phyloP scores from a whole-genome alignment of 2,329 filamentous ascomycete genomes.

The Penicillium sumatraense region DNA sequence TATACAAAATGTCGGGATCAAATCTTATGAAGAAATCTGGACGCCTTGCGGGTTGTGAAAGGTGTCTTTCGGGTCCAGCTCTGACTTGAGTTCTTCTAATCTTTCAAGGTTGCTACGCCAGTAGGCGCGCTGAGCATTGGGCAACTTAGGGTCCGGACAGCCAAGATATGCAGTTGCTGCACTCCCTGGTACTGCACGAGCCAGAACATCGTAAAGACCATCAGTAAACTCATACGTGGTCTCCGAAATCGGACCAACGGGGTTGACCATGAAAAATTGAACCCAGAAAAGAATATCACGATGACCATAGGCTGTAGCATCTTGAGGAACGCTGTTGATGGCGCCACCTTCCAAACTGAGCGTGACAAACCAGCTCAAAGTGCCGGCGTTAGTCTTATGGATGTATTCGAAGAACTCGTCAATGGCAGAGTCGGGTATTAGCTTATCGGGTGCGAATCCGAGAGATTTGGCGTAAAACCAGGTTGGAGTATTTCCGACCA shows the following conservation, averaged over 20 bases:
- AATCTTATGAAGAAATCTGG: too few species aligned
- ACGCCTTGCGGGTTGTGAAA: constrained; percentile 64
- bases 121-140: constrained; percentile 54
- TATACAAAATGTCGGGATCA: too few species aligned
- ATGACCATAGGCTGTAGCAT: constrained; percentile 65
- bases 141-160: constrained; percentile 61
- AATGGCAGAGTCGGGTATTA: constrained; percentile 53
- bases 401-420: constrained; percentile 60
- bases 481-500: constrained; percentile 46
- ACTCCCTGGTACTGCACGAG: constrained; percentile 12
- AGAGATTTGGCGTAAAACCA: constrained; percentile 64
- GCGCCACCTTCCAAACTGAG: constrained; percentile 66
- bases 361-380: constrained; percentile 62
- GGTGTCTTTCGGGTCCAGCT: constrained; percentile 57
- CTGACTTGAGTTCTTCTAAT: constrained; percentile 56
- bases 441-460: constrained; percentile 55
- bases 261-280: constrained; percentile 62
- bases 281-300: constrained; percentile 67
- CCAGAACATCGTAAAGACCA: constrained; percentile 52
- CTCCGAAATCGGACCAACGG: constrained; percentile 48
- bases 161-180: constrained; percentile 61
- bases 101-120: constrained; percentile 57
- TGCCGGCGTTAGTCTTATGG: constrained; percentile 54
- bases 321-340: constrained; percentile 57
- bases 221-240: constrained; percentile 56